A percentile compares a stretch with the other conserved stretches of the same genome.
phyloP scores from a whole-genome alignment of 345 rosid species.

The Camelina hispida region DNA sequence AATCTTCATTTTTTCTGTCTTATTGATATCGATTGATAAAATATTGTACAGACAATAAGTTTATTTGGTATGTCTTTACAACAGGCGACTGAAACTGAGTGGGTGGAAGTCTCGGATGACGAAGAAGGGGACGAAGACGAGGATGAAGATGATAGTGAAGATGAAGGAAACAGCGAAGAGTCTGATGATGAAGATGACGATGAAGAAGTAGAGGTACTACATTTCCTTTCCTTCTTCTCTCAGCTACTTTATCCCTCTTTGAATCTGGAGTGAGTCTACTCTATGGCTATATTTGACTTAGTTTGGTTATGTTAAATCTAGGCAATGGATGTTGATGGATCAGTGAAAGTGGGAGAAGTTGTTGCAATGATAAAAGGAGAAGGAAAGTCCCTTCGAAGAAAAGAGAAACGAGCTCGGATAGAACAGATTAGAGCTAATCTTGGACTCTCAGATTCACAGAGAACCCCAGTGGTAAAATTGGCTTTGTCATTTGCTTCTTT shows the following conservation, averaged over 20 bases:
- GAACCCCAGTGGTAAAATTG: constrained; percentile 78
- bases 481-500: not conserved
- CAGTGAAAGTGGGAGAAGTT: constrained; percentile 76
- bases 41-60: not conserved
- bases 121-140: constrained; percentile 86
- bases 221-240: not conserved
- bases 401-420: constrained; percentile 90
- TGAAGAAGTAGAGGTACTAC: constrained; percentile 50
- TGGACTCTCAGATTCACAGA: constrained; percentile 94
- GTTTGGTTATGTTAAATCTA: constrained; percentile 33
- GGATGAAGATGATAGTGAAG: constrained; percentile 57
- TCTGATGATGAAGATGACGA: constrained; percentile 54
- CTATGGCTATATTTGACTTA: constrained; percentile 8
- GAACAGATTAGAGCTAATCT: constrained; percentile 94
- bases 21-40: not conserved
- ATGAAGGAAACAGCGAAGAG: constrained; percentile 60
- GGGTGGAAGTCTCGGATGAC: constrained; percentile 87
- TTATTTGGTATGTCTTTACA: constrained; percentile 21
- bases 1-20: constrained; percentile 12
- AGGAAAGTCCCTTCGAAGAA: constrained; percentile 76
- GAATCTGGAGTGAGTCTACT: not conserved
- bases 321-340: constrained; percentile 52
- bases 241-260: constrained; percentile 3
- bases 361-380: constrained; percentile 87
- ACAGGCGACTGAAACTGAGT: constrained; percentile 91